Percentiles rank a stretch among this genome's conserved stretches.
Conservation (phyloP, 1,139 yeast genomes). For the Yamadazyma kanchanaburiensis region DNA sequence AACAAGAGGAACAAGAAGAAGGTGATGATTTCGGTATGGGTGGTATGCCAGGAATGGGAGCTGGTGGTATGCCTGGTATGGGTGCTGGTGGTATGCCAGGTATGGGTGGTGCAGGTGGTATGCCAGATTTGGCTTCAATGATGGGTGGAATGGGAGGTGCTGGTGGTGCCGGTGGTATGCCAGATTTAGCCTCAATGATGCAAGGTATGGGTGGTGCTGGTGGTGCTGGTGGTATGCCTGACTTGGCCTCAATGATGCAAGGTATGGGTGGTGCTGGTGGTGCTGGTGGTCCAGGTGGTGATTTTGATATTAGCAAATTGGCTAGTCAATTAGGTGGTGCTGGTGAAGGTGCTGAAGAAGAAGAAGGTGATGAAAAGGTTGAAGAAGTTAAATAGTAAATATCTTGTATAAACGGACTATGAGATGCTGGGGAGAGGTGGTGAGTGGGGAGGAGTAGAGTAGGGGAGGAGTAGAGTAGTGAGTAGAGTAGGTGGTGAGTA, state of each 20-base stretch:
- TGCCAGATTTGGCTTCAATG: slow-evolving; percentile 16
- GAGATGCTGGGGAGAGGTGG: no score
- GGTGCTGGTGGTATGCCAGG: slow-evolving; percentile 17
- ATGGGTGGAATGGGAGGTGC: slow-evolving; percentile 28
- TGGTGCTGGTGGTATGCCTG: slow-evolving; percentile 18
- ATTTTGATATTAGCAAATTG: slow-evolving; percentile 35
- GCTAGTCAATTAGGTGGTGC: slow-evolving; percentile 47
- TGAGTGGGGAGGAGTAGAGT: no score
- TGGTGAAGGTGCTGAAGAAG: slow-evolving; percentile 30
- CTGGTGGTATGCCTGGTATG: slow-evolving; percentile 23
- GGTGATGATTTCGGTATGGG: slow-evolving; percentile 37
- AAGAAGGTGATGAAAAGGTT: slow-evolving; percentile 28
- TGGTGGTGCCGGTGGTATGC: slow-evolving; percentile 20
- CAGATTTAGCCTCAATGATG: slow-evolving; percentile 14
- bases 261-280: slow-evolving; percentile 36
- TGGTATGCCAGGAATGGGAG: slow-evolving; percentile 28
- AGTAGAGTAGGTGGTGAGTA: no score
- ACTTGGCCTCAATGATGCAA: slow-evolving; percentile 20
- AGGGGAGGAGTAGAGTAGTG: no score
- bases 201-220: slow-evolving; percentile 24
- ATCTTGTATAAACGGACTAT: no score
- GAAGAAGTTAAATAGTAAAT: slow-evolving; percentile 29
- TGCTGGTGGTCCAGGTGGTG: slow-evolving; percentile 28
- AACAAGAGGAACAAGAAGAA: slow-evolving; percentile 65
- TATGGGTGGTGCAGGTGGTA: slow-evolving; percentile 22